Evolutionary conservation across 345 rosid species (phyloP).

Genomic region (Turnera subulata): DNA sequence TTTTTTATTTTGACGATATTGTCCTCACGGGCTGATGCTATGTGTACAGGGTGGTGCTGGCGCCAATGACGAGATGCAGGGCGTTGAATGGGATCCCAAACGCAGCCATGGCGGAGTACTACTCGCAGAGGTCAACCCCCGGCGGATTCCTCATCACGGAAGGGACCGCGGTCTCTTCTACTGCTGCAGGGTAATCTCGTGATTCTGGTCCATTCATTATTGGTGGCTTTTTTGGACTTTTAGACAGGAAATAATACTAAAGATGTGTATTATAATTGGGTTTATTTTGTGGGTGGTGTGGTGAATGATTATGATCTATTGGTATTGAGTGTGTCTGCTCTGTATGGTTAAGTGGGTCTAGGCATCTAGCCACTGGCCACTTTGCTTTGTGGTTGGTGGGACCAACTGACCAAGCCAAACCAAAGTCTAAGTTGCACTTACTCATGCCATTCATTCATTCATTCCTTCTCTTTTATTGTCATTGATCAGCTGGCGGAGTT

Average conservation of each 20-base stretch:
- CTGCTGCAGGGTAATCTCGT: conserved; percentile 63
- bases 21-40: too few relatives aligned
- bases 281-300: neutral
- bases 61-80: conserved; percentile 90
- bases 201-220: neutral
- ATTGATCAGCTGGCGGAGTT: too few relatives aligned
- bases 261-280: neutral
- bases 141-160: conserved; percentile 83
- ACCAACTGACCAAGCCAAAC: neutral
- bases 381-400: neutral
- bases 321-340: too few relatives aligned
- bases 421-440: neutral
- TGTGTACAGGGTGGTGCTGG: conserved; percentile 66
- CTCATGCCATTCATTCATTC: too few relatives aligned
- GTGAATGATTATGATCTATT: too few relatives aligned
- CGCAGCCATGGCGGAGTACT: conserved; percentile 66
- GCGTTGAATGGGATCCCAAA: conserved; percentile 66
- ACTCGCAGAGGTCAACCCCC: conserved; percentile 71
- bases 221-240: neutral
- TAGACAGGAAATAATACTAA: neutral
- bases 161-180: conserved; percentile 63
- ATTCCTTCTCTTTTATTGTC: too few relatives aligned
- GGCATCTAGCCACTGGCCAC: too few relatives aligned
- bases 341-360: neutral
- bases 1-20: too few relatives aligned